Evolutionary conservation across 139 green algal genomes (phyloP).

Genomic region (Auxenochlorella pyrenoidosa): DNA sequence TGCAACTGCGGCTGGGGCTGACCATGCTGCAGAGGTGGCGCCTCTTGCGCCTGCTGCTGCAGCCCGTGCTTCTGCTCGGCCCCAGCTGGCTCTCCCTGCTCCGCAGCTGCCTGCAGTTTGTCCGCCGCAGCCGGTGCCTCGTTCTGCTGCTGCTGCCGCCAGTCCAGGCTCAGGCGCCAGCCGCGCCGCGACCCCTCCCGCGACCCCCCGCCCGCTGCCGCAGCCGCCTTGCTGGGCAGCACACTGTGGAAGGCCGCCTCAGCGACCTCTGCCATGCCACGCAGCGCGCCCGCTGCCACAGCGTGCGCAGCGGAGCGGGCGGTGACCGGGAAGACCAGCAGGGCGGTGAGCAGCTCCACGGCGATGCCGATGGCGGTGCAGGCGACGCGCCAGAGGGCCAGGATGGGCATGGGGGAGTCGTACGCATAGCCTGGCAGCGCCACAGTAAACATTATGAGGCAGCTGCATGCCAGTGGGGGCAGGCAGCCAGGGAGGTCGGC

Average conservation of each 20-base stretch:
- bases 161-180: neutral
- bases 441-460: constrained; percentile 33
- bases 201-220: neutral
- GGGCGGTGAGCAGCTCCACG: constrained; percentile 4
- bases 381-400: constrained; percentile 28
- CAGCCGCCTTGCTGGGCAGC: neutral
- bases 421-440: constrained; percentile 14
- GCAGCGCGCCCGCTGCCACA: neutral
- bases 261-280: constrained; percentile 18
- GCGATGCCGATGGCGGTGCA: constrained; percentile 19
- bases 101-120: neutral
- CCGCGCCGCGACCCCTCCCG: neutral
- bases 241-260: neutral
- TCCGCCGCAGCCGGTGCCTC: neutral
- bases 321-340: constrained; percentile 28
- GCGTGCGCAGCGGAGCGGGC: neutral
- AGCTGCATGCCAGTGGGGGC: neutral
- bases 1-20: neutral
- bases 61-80: neutral
- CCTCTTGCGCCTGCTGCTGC: neutral
- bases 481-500: neutral
- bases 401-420: constrained; percentile 17
- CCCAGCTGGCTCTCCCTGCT: neutral
- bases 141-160: neutral
- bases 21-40: neutral